Base-by-base conservation (phyloP, 2,329 filamentous ascomycete genomes). In the Trichoderma brevicompactum region DNA sequence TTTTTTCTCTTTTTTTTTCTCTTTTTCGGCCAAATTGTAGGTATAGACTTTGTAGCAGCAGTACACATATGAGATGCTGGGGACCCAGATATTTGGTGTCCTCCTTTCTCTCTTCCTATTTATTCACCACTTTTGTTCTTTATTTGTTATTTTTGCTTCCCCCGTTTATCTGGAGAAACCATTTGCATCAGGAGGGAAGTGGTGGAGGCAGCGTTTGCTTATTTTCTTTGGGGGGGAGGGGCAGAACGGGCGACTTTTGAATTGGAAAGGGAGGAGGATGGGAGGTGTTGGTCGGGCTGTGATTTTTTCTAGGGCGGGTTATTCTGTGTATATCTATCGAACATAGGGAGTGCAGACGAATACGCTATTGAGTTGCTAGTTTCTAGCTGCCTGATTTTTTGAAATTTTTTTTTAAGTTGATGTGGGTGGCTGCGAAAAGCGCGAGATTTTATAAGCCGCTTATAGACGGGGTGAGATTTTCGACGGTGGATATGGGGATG, bases 31-130 rank as follows among this genome's bases (percentile, higher is more conserved):
- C 61, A 49, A 41, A 7, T 46, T 49, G 59, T 53, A 53, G 10
- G 59, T 44, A 53, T 53, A 62, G 59, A 62, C 38, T 53, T 53
- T 41, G 38, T 41, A 62, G 59, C 59, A 62, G 46, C 49, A 53
- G 46, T 46, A 53, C 48, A 44, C 59, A 53, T 17, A 49, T 61
- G 49, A 28, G 32, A 17, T 15, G 41, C 4, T 43, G 15, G 46
- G 23, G 36, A 13, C n/a, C 2, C 28, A n/a, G 3, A 23, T 40
- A 40, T 34, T 10, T 54, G 34, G 8, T 53, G n/a, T 7, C 49
- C 36, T 40, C n/a, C 6, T 13, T 5, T 19, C 23, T 44, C 38
- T 53, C 6, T 53, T 46, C 12, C 49, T 36, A 36, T 44, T 19
- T 62, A n/a, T 28, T 34, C 13, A 17, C 34, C 43, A 5, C 3